These are phyloP conservation scores for Diplocarpon rosae DNA, from an alignment of 2,329 filamentous ascomycete species.

Conservation along the genomic window DNA sequence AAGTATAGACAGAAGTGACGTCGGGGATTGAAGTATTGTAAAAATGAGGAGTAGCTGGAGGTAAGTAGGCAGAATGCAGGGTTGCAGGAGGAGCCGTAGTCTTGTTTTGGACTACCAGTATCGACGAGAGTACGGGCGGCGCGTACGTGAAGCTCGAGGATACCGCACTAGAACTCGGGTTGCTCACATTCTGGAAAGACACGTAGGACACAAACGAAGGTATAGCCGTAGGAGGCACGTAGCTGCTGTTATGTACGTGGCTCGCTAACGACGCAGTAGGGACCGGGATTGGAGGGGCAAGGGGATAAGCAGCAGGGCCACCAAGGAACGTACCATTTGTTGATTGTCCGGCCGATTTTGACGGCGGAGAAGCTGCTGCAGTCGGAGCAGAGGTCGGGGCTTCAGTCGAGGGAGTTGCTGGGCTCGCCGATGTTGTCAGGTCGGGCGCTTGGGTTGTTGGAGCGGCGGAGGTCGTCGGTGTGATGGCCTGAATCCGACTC, in stretches of 20 bases:
- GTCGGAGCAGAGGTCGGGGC: neutral
- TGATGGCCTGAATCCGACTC: neutral
- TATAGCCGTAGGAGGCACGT: constrained; percentile 2
- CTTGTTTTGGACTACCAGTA: constrained; percentile 2
- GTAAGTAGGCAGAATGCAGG: neutral
- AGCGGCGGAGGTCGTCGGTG: neutral
- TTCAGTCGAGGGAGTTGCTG: neutral
- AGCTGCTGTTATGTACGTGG: constrained; percentile 8
- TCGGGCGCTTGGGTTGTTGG: neutral
- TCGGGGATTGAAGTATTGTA: neutral
- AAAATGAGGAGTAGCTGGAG: constrained; percentile 1
- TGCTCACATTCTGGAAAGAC: neutral
- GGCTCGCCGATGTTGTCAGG: neutral
- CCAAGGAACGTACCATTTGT: constrained; percentile 16
- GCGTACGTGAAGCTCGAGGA: constrained; percentile 2
- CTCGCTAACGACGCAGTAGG: constrained; percentile 3
- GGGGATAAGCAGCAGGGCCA: constrained; percentile 11
- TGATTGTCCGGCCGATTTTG: constrained; percentile 6
- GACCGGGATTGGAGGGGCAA: constrained; percentile 7
- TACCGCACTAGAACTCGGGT: constrained; percentile 3
- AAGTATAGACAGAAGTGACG: neutral
- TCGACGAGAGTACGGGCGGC: constrained; percentile 2
- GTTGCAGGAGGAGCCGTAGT: constrained; percentile 1
- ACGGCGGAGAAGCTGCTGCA: neutral
- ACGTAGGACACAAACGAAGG: constrained; percentile 1